A percentile compares a stretch with the other conserved stretches of the same genome.
Conservation (phyloP, 176 grass and related monocot species). For the Triticum timopheevii region DNA sequence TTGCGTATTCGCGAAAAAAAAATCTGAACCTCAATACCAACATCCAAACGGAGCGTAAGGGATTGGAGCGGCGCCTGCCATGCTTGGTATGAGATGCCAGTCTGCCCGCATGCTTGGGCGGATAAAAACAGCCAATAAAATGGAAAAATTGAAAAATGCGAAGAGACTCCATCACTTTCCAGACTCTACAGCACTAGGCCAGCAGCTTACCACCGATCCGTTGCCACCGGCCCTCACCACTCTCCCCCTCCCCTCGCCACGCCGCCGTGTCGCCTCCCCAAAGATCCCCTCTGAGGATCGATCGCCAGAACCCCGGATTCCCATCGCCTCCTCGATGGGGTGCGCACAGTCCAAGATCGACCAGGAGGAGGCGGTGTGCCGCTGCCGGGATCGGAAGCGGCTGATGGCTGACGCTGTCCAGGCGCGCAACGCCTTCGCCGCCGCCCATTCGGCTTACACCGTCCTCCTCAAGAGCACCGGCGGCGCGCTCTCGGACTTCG, state of each 20-base stretch:
- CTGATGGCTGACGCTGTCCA: constrained; percentile 54
- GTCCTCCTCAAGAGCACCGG: constrained; percentile 79
- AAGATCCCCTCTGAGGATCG: neutral
- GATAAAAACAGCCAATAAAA: too few relatives aligned
- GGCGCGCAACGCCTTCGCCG: constrained; percentile 81
- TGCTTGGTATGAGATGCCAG: too few relatives aligned
- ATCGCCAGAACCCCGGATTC: constrained; percentile 1
- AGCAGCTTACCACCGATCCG: neutral
- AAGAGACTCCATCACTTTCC: too few relatives aligned
- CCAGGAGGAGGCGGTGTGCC: constrained; percentile 77
- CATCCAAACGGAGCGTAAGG: too few relatives aligned
- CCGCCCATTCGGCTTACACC: constrained; percentile 77
- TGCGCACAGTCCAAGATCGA: constrained; percentile 94
- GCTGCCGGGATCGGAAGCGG: constrained; percentile 75
- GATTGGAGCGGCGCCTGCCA: too few relatives aligned
- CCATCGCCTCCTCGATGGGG: constrained; percentile 53
- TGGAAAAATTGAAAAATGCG: too few relatives aligned
- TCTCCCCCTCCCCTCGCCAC: neutral
- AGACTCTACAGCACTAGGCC: too few relatives aligned
- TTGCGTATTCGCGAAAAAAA: too few relatives aligned
- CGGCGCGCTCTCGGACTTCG: constrained; percentile 78
- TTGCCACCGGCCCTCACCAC: neutral
- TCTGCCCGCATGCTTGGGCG: too few relatives aligned
- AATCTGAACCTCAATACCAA: too few relatives aligned
- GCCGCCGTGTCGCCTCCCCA: constrained; percentile 11